Evolutionary conservation across 495 filamentous ascomycete genomes (phyloP).

Genomic region (Articulospora tetracladia): DNA sequence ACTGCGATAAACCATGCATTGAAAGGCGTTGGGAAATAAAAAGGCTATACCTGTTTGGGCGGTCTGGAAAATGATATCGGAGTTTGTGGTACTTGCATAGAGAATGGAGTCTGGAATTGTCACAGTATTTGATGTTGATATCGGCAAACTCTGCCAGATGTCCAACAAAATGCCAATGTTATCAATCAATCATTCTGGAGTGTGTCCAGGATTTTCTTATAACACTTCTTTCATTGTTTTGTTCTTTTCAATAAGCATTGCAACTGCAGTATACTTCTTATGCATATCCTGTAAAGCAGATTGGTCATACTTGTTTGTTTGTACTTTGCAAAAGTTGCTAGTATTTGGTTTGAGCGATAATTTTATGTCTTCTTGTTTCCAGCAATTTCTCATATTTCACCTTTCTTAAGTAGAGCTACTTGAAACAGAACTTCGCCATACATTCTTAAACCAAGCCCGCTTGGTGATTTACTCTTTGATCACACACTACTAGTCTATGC

Average conservation of each 20-base stretch:
- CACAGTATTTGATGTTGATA: neutral
- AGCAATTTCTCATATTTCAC: neutral
- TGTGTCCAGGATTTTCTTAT: too few species aligned
- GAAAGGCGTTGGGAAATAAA: neutral
- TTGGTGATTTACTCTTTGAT: neutral
- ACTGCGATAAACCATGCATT: constrained; percentile 9
- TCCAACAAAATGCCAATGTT: too few species aligned
- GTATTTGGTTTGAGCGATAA: neutral
- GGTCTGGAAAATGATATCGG: constrained; percentile 1
- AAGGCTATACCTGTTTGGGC: neutral
- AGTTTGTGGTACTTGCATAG: constrained; percentile 8
- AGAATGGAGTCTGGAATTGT: neutral
- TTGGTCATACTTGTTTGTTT: neutral
- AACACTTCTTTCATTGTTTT: neutral
- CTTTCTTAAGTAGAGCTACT: neutral
- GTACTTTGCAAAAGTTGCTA: neutral
- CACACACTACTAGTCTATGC: neutral
- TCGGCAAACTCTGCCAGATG: neutral
- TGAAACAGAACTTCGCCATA: neutral
- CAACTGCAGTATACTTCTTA: neutral
- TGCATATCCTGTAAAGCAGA: too few species aligned
- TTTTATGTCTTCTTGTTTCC: neutral
- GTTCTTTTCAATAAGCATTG: neutral
- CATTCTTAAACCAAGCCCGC: neutral
- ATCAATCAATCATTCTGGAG: too few species aligned